phyloP scores from a whole-genome alignment of 164 flowering plant species.

The Magnolia kwangsiensis region DNA sequence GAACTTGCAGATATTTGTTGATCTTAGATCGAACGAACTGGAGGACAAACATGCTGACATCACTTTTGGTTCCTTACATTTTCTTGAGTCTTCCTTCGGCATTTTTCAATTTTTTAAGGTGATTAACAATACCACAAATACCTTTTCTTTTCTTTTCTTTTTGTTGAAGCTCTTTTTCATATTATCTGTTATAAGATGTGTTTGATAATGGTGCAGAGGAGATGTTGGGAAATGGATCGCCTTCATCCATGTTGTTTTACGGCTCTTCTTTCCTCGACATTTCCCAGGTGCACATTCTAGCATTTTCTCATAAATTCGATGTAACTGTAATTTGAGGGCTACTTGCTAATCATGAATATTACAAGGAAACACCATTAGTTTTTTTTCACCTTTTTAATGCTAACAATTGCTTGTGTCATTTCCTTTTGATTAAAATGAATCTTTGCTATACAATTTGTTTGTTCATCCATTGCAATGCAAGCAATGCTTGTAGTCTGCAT shows the following conservation, averaged over 20 bases:
- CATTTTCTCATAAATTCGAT: neutral
- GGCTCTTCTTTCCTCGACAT: conserved; percentile 73
- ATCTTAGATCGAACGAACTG: conserved; percentile 93
- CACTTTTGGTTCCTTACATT: conserved; percentile 76
- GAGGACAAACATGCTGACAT: conserved; percentile 82
- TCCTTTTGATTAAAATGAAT: too few species aligned
- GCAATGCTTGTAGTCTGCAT: too few species aligned
- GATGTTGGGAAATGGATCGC: conserved; percentile 86
- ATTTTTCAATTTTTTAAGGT: conserved; percentile 68
- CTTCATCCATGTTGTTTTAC: conserved; percentile 58
- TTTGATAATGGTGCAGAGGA: conserved; percentile 47
- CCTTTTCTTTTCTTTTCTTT: neutral
- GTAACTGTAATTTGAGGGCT: too few species aligned
- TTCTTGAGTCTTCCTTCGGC: conserved; percentile 75
- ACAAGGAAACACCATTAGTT: too few species aligned
- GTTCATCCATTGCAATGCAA: too few species aligned
- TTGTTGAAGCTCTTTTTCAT: neutral
- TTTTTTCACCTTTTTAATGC: too few species aligned
- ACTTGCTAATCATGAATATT: too few species aligned
- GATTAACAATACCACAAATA: conserved; percentile 3
- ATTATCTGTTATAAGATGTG: neutral
- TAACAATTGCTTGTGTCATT: too few species aligned
- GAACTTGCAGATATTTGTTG: conserved; percentile 62
- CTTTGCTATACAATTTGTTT: too few species aligned
- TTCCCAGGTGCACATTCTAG: conserved; percentile 58